Conservation (phyloP, 2,329 filamentous ascomycete species). For the Dactylellina cionopaga region DNA sequence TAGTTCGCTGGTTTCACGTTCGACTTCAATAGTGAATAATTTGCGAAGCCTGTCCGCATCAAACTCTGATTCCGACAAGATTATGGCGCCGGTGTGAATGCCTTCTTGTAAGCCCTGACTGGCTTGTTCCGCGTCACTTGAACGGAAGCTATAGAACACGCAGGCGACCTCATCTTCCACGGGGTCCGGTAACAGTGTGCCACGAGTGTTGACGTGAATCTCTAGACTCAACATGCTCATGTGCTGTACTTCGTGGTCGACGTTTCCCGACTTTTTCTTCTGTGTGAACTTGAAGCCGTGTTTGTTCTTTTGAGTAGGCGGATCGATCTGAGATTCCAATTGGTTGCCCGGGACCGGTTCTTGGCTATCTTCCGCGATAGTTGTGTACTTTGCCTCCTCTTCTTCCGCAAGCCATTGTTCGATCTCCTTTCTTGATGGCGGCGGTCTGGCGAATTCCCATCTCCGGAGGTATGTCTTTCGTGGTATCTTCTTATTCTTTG, state of each 20-base stretch:
- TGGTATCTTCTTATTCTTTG: conserved; percentile 62
- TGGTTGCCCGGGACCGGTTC: conserved; percentile 53
- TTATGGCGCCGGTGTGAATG: conserved; percentile 75
- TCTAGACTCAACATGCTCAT: conserved; percentile 98
- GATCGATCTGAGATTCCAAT: conserved; percentile 84
- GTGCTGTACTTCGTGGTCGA: conserved; percentile 85
- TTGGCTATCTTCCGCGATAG: conserved; percentile 20
- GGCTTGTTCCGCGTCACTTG: conserved; percentile 71
- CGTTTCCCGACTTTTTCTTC: conserved; percentile 75
- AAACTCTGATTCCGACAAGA: conserved; percentile 72
- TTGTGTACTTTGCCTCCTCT: conserved; percentile 57
- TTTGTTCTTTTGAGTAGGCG: conserved; percentile 81
- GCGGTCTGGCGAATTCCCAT: conserved; percentile 80
- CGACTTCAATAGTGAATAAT: conserved; percentile 72
- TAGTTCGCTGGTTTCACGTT: conserved; percentile 80
- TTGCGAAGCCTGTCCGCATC: conserved; percentile 71
- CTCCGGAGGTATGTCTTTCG: conserved; percentile 70
- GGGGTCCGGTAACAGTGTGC: conserved; percentile 83
- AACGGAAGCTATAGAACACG: conserved; percentile 89
- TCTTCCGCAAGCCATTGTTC: conserved; percentile 70
- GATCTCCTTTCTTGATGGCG: conserved; percentile 78
- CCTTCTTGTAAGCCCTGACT: conserved; percentile 65
- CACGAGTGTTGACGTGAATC: conserved; percentile 87
- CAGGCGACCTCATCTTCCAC: conserved; percentile 88
- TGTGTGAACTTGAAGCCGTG: conserved; percentile 88